Conservation (phyloP, 805 yeast species). For the Ogataea corticis region DNA sequence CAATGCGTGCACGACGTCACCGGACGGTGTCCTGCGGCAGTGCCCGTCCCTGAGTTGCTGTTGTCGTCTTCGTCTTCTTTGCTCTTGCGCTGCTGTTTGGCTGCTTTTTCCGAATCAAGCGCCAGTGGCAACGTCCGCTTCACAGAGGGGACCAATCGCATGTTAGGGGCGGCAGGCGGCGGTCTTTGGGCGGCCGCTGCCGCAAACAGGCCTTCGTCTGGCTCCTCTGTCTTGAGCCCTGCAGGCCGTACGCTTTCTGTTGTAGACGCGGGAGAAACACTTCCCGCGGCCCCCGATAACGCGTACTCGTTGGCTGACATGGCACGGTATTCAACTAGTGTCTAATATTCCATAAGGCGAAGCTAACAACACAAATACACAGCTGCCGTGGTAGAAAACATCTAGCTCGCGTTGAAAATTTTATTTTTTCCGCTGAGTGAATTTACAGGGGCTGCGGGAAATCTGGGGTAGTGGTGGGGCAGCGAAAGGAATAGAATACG, state of each 20-base stretch:
- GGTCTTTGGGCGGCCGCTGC: neutral
- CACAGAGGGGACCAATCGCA: conserved; percentile 2
- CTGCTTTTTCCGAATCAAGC: neutral
- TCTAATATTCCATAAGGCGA: too few species aligned
- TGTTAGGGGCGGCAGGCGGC: neutral
- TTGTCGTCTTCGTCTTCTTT: conserved; percentile 12
- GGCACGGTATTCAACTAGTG: too few species aligned
- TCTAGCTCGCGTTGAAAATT: conserved; percentile 2
- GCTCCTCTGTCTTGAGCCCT: conserved; percentile 2
- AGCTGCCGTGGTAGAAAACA: too few species aligned
- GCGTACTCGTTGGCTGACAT: too few species aligned
- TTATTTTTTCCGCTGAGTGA: neutral
- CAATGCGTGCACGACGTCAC: conserved; percentile 94
- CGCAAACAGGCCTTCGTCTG: conserved; percentile 1
- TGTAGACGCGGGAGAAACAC: neutral
- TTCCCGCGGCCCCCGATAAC: too few species aligned
- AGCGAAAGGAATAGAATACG: neutral
- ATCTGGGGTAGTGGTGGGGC: neutral
- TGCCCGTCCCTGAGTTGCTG: conserved; percentile 16
- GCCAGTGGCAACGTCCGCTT: neutral
- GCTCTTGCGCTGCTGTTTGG: conserved; percentile 3
- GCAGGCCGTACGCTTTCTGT: conserved; percentile 3
- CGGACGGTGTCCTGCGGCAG: conserved; percentile 67
- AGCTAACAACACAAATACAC: too few species aligned
- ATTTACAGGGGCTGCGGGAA: neutral